Evolutionary conservation across 345 rosid genomes (phyloP), one percentile per base, ranked within the genome.

Genomic region (Moringa oleifera): DNA sequence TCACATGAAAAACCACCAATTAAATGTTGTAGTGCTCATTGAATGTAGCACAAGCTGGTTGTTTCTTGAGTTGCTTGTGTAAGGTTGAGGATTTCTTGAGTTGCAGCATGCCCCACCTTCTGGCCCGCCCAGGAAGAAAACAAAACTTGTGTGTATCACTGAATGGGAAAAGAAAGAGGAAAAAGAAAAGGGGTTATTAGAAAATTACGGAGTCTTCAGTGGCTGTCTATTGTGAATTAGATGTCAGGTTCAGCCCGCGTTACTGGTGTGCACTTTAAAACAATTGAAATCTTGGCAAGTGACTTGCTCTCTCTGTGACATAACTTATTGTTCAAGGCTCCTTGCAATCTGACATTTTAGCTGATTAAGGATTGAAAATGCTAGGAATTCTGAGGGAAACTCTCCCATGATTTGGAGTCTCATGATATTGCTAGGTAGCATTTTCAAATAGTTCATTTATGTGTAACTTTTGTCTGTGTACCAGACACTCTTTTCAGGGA

Each of bases 401-500:
- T n/a, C 3, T 17, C 46, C 10, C 21, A 25, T 15, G 7, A 21
- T 24, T 22, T 64, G 33, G 13, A 25, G 18, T 20, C 36, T 9
- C 25, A 22, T 25, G 50, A 7, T 17, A 17, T 28, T 54, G 31
- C 49, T 33, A 24, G 62, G 57, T 60, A 47, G 53, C 46, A 23
- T 54, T 45, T 54, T 21, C 24, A 22, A 64, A 33, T 67, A 37
- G 51, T 58, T 70, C 20, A 20, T 59, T 12, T 41, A 46, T 33
- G 37, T 33, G 62, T 77, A 68, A 76, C 67, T 24, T 46, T 47
- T 64, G 24, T 57, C 13, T 52, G 0, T 57, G 60, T 68, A 45
- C 25, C 73, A 94, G 99, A 81, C 90, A 31, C 81, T 90, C 64
- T 88, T 94, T 79, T 83, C 99, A 31, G 95, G 95, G 73, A 90